A percentile compares a stretch with the other conserved stretches of the same genome.
Conservation (phyloP, 805 yeast species). For the Lipomyces sp. region DNA sequence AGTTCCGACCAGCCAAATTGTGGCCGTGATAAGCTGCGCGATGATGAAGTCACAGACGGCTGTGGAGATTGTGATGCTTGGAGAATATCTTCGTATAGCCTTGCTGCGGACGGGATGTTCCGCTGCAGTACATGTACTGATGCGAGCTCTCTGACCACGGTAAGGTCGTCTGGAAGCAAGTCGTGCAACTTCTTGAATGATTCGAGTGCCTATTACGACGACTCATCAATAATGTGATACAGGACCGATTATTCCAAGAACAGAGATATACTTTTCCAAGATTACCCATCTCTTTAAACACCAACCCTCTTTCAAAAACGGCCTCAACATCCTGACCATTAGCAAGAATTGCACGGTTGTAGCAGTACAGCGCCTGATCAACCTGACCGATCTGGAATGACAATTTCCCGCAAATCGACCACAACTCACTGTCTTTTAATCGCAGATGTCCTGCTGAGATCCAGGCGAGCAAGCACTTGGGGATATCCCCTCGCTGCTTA, state of each 20-base stretch:
- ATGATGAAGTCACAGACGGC: conserved; percentile 25
- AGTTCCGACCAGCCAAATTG: conserved; percentile 85
- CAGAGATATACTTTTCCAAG: conserved; percentile 52
- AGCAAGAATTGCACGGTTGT: conserved; percentile 63
- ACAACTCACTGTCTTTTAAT: conserved; percentile 74
- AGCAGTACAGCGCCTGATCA: conserved; percentile 81
- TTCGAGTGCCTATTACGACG: conserved; percentile 57
- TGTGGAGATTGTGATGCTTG: conserved; percentile 28
- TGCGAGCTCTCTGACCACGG: conserved; percentile 60
- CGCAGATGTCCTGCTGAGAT: conserved; percentile 77
- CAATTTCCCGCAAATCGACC: conserved; percentile 68
- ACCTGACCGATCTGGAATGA: conserved; percentile 53
- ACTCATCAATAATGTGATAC: neutral
- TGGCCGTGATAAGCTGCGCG: conserved; percentile 67
- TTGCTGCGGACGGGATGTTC: conserved; percentile 39
- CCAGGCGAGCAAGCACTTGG: conserved; percentile 82
- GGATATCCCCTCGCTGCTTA: conserved; percentile 63
- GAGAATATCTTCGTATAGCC: conserved; percentile 40
- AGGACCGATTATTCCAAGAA: neutral
- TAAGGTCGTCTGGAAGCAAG: conserved; percentile 62
- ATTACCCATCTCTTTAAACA: conserved; percentile 69
- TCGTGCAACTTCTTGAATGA: conserved; percentile 66
- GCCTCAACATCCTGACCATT: conserved; percentile 58
- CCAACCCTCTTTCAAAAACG: conserved; percentile 65
- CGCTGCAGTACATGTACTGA: conserved; percentile 51